Conservation (phyloP, 148 eudicot species). For the Selenicereus undatus region DNA sequence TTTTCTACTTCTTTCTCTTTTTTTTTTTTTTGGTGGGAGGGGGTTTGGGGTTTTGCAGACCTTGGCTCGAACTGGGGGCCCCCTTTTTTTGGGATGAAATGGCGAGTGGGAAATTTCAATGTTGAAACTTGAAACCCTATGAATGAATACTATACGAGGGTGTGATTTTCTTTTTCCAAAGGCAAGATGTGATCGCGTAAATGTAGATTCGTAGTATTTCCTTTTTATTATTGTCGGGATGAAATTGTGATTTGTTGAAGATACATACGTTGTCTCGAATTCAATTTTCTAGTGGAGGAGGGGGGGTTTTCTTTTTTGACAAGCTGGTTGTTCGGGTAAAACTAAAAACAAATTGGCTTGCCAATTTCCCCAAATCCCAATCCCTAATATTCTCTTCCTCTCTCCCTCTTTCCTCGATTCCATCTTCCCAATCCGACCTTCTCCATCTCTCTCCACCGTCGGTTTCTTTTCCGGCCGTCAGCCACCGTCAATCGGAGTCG, state of each 20-base stretch:
- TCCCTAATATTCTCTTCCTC: constrained; percentile 15
- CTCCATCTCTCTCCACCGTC: not conserved
- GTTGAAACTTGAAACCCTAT: not conserved
- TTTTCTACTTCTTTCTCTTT: too few species aligned
- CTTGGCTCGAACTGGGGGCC: not conserved
- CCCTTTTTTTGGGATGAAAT: not conserved
- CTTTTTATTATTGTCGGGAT: too few species aligned
- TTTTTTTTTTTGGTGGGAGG: too few species aligned
- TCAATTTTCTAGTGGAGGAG: not conserved
- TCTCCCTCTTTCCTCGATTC: not conserved
- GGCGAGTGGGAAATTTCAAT: not conserved
- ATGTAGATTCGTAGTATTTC: too few species aligned
- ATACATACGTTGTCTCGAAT: constrained; percentile 2
- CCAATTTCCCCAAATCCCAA: not conserved
- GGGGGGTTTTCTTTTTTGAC: not conserved
- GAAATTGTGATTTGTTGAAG: not conserved
- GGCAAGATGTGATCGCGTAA: not conserved
- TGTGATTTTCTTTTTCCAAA: too few species aligned
- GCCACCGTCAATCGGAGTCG: constrained; percentile 7
- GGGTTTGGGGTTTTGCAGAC: too few species aligned
- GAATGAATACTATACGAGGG: not conserved
- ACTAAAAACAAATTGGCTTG: not conserved
- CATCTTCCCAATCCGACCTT: constrained; percentile 5
- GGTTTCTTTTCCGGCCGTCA: not conserved
- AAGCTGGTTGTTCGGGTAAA: constrained; percentile 20